These are phyloP conservation scores for Apiospora pterosperma DNA, from an alignment of 2,329 filamentous ascomycete species.

Conservation along the genomic window DNA sequence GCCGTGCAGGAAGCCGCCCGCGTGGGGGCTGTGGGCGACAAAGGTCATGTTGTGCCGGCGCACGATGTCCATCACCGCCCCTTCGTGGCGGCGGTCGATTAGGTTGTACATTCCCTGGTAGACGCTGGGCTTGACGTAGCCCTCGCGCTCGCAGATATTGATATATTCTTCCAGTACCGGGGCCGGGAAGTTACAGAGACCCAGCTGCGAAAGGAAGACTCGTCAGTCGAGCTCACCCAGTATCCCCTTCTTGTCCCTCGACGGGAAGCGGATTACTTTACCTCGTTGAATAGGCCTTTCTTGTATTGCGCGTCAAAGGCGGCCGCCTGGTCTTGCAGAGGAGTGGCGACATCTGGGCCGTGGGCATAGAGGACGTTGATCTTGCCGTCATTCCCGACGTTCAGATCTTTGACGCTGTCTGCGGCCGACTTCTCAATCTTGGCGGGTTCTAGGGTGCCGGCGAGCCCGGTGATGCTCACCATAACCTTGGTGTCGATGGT, in stretches of 20 bases:
- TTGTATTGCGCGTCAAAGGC: constrained; percentile 7
- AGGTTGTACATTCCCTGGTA: constrained; percentile 15
- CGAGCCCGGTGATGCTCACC: neutral
- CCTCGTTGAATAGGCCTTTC: constrained; percentile 7
- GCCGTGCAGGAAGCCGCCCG: constrained; percentile 15
- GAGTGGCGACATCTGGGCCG: constrained; percentile 6
- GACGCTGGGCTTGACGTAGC: constrained; percentile 12
- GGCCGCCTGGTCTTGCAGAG: constrained; percentile 8
- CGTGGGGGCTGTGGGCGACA: constrained; percentile 13
- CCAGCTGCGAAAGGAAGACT: neutral
- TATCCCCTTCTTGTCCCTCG: too few relatives aligned
- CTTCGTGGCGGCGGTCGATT: constrained; percentile 10
- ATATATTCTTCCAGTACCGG: constrained; percentile 6
- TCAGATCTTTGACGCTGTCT: constrained; percentile 5
- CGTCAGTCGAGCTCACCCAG: neutral
- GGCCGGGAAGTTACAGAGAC: constrained; percentile 5
- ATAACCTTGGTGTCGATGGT: constrained; percentile 14
- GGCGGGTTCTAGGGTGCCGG: constrained; percentile 8
- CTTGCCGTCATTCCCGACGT: neutral
- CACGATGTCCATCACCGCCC: constrained; percentile 4
- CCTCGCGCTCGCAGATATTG: constrained; percentile 11
- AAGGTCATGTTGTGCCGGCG: constrained; percentile 10
- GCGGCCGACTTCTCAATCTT: constrained; percentile 9
- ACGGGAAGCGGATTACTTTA: neutral
- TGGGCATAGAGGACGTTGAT: constrained; percentile 9